Percentiles rank a stretch among this genome's conserved stretches.
These are phyloP conservation scores for Xylaria longipes DNA, from an alignment of 495 filamentous ascomycete genomes.

Conservation along the genomic window DNA sequence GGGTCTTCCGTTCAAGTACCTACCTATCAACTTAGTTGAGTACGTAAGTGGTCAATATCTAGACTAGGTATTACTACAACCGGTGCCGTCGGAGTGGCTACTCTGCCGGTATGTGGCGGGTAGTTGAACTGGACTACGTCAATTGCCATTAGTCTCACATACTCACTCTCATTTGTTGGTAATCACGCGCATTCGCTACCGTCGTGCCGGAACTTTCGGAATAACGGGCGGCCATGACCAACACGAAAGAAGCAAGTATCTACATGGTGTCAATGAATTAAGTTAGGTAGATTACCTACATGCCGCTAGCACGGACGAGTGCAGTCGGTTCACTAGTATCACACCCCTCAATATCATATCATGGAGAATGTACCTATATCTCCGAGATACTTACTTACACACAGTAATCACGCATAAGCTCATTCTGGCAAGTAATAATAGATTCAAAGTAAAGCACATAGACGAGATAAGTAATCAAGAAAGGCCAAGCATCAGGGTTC, in stretches of 20 bases:
- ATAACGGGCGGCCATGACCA: not conserved
- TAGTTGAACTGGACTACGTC: not conserved
- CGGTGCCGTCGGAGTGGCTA: not conserved
- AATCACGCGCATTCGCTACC: constrained; percentile 15
- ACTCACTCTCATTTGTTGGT: not conserved
- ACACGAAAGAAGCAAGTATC: not conserved
- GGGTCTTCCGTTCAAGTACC: not conserved
- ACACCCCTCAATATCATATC: not conserved
- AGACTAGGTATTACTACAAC: not conserved
- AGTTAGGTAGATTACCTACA: not conserved
- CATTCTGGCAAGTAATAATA: not conserved
- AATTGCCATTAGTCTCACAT: not conserved
- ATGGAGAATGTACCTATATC: not conserved
- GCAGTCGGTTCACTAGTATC: not conserved
- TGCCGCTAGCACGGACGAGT: not conserved
- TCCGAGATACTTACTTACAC: not conserved
- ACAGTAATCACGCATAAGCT: constrained; percentile 4
- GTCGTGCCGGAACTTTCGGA: constrained; percentile 18
- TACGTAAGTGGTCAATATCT: not conserved
- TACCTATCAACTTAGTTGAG: not conserved
- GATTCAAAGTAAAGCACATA: not conserved
- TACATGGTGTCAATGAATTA: not conserved
- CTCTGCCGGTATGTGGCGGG: not conserved
- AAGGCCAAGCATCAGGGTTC: not conserved
- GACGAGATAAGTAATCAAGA: not conserved